Base-by-base conservation (phyloP, 2,329 filamentous ascomycete genomes). In the Metarhizium humberi region DNA sequence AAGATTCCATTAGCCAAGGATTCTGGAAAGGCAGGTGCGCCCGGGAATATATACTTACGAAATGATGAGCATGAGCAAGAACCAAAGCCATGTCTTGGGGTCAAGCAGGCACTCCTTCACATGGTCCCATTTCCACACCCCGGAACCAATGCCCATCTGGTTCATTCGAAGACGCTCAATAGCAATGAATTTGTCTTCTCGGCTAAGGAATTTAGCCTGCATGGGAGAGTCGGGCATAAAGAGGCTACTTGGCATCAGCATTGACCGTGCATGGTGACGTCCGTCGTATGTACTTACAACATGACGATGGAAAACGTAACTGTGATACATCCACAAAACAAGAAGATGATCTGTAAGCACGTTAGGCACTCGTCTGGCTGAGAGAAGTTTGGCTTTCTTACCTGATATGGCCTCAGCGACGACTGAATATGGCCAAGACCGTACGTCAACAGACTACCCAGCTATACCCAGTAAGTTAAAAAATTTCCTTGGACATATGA, bases 151-250 rank as follows among this genome's bases (percentile, higher is more conserved):
- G 0, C 73, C 73, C 59, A 69, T 72, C 52, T 80, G 78, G 49
- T 81, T 80, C 60, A 74, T 75, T 1, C 78, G 68, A 13, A 81
- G 63, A 49, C 81, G 72, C 62, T 85, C 81, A 11, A 85, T 75
- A 0, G 82, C 81, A 10, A 84, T 68, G 0, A 82, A 62, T 55
- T 79, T 83, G 49, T 86, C 82, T 14, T 78, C 71, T 4, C 78
- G 73, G 0, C 69, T 73, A 2, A 86, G 71, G 51, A 84, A 85
- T 20, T 76, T 79, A 1, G 81, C 76, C 25, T 79, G 75, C 62
- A 84, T 77, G 0, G 84, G 84, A 0, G 81, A 84, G 60, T 87
- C 84, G 0, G 85, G 85, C 74, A 87, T 82, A 52, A 78, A 77
- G 18, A 77, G 47, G 54, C 61, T 60, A 25, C 53, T 18, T 14